Conservation (phyloP, 495 filamentous ascomycete species). For the Penicillium steckii region DNA sequence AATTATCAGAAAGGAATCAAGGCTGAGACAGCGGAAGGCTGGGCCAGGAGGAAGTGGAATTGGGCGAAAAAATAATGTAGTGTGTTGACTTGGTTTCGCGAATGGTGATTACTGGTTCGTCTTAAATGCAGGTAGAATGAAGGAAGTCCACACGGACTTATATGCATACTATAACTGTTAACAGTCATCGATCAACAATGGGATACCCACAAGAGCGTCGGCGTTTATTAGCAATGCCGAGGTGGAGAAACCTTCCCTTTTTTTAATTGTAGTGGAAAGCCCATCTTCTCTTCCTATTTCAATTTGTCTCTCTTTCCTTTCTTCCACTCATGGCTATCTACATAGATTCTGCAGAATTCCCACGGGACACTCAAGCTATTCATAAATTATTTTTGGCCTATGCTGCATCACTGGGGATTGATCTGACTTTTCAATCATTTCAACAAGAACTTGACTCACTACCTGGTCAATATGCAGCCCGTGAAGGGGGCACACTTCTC, state of each 20-base stretch:
- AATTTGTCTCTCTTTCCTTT: background rate
- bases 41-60: slow-evolving; percentile 16
- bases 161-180: too few species aligned
- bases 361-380: slow-evolving; percentile 34
- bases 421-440: slow-evolving; percentile 60
- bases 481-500: slow-evolving; percentile 43
- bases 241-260: background rate
- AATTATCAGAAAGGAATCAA: slow-evolving; percentile 45
- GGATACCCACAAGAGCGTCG: background rate
- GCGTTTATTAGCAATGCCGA: background rate
- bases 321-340: slow-evolving; percentile 12
- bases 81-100: too few species aligned
- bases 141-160: too few species aligned
- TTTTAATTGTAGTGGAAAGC: background rate
- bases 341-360: slow-evolving; percentile 30
- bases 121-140: too few species aligned
- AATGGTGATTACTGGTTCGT: too few species aligned
- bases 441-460: slow-evolving; percentile 48
- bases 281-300: background rate
- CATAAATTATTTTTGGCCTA: slow-evolving; percentile 51
- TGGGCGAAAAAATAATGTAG: background rate
- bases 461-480: slow-evolving; percentile 52
- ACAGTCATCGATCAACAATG: background rate
- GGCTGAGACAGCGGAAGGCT: slow-evolving; percentile 41
- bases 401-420: slow-evolving; percentile 49